Percentiles rank a stretch among this genome's conserved stretches.
Conservation (phyloP, 495 filamentous ascomycete species). For the Terfezia claveryi region DNA sequence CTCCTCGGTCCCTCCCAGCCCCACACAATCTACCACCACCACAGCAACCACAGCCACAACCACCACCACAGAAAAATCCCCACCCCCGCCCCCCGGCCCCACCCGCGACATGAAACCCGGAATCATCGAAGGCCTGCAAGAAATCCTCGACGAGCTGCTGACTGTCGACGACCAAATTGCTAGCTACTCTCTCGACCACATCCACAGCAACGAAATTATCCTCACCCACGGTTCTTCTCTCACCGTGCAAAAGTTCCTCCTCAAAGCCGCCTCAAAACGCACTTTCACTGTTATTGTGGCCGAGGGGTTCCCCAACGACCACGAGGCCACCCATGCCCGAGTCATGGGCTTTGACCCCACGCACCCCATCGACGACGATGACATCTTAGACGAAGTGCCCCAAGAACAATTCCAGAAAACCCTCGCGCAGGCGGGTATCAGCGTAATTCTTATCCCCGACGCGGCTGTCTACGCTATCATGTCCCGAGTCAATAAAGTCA, state of each 20-base stretch:
- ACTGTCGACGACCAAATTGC: constrained; percentile 81
- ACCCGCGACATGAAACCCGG: constrained; percentile 52
- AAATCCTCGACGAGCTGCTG: constrained; percentile 76
- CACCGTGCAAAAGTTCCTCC: constrained; percentile 66
- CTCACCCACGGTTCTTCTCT: constrained; percentile 60
- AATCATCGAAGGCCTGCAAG: constrained; percentile 66
- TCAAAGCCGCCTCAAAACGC: constrained; percentile 61
- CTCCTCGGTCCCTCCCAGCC: constrained; percentile 12
- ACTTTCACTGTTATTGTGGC: constrained; percentile 74
- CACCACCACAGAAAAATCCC: constrained; percentile 10
- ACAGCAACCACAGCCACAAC: constrained; percentile 17
- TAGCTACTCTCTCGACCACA: constrained; percentile 63
- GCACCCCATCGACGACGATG: constrained; percentile 24
- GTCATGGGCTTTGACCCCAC: constrained; percentile 33
- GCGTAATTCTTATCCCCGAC: constrained; percentile 60
- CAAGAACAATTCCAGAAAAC: constrained; percentile 45
- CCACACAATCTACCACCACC: constrained; percentile 15
- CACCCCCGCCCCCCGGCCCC: constrained; percentile 20
- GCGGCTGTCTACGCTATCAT: constrained; percentile 76
- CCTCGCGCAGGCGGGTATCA: constrained; percentile 51
- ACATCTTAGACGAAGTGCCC: constrained; percentile 9
- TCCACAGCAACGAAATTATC: constrained; percentile 74
- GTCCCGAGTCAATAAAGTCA: constrained; percentile 83
- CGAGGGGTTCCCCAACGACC: constrained; percentile 46
- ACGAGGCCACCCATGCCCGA: constrained; percentile 35